Percentiles rank a stretch among this genome's conserved stretches.
These are phyloP conservation scores for Diaporthe sp. DNA, from an alignment of 2,329 filamentous ascomycete genomes.

Conservation along the genomic window DNA sequence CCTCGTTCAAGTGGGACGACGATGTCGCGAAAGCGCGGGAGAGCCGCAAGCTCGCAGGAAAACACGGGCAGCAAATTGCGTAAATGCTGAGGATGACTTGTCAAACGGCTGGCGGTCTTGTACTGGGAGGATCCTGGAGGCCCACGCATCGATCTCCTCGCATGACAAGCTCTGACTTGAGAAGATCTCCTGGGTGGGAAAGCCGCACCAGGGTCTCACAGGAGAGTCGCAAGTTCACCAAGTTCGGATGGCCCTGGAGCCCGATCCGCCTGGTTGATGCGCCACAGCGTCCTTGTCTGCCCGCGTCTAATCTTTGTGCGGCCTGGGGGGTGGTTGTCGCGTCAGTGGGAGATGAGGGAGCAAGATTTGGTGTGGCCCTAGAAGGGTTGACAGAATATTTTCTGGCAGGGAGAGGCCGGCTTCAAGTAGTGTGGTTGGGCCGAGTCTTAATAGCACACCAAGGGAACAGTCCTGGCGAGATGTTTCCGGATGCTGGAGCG, in stretches of 20 bases:
- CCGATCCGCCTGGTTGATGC: constrained; percentile 38
- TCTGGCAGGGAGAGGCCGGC: constrained; percentile 42
- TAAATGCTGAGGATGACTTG: constrained; percentile 44
- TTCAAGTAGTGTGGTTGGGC: constrained; percentile 41
- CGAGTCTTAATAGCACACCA: constrained; percentile 38
- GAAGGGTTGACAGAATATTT: constrained; percentile 39
- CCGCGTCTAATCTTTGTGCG: constrained; percentile 39
- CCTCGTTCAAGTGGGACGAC: constrained; percentile 40
- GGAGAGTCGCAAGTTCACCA: constrained; percentile 44
- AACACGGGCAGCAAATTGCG: constrained; percentile 44
- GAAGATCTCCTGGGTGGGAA: constrained; percentile 50
- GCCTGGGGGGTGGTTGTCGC: constrained; percentile 35
- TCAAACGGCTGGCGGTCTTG: constrained; percentile 43
- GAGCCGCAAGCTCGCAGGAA: constrained; percentile 44
- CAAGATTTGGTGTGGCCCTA: constrained; percentile 39
- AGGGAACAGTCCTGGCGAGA: constrained; percentile 39
- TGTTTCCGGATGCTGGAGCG: constrained; percentile 37
- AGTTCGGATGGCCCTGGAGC: constrained; percentile 40
- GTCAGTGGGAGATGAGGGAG: constrained; percentile 38
- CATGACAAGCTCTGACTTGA: constrained; percentile 41
- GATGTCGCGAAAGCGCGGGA: constrained; percentile 44
- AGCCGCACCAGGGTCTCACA: constrained; percentile 58
- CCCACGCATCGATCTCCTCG: constrained; percentile 43
- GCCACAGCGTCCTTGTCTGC: constrained; percentile 40
- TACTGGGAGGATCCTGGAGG: constrained; percentile 48